Conservation (phyloP, 257 asterid genomes). For the Gardenia jasminoides region DNA sequence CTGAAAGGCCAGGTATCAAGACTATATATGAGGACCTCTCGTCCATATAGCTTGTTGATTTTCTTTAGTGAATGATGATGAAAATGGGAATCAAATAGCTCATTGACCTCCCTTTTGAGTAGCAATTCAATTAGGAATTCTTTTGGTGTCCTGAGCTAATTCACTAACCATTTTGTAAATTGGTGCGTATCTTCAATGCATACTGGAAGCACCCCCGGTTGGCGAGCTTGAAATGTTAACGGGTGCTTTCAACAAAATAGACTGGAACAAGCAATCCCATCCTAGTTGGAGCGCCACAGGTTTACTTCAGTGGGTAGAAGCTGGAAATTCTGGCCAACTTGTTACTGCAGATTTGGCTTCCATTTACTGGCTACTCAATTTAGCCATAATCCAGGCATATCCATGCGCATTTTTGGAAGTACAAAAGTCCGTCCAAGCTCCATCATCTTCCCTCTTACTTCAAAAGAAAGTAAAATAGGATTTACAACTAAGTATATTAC, state of each 20-base stretch:
- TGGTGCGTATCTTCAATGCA: constrained; percentile 38
- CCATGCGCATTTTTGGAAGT: neutral
- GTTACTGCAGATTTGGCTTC: neutral
- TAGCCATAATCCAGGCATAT: neutral
- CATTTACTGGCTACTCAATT: neutral
- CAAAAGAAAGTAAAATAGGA: no score
- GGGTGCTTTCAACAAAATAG: neutral
- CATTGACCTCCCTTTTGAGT: constrained; percentile 67
- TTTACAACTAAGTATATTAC: no score
- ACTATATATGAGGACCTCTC: constrained; percentile 90
- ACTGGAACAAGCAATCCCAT: neutral
- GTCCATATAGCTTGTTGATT: constrained; percentile 52
- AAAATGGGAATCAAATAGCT: constrained; percentile 78
- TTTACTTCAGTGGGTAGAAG: neutral
- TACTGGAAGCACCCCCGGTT: constrained; percentile 6
- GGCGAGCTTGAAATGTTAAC: neutral
- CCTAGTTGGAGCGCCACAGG: neutral
- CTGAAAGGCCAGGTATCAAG: constrained; percentile 97
- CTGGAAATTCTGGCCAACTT: neutral
- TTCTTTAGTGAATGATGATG: constrained; percentile 23
- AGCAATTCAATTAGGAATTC: constrained; percentile 36
- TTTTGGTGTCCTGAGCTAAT: constrained; percentile 31
- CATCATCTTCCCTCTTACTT: no score
- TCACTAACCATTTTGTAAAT: constrained; percentile 45
- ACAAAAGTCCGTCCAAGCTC: neutral